Percentiles rank a stretch among this genome's conserved stretches.
phyloP scores from a whole-genome alignment of 2,329 filamentous ascomycete species.

The Cercospora brassicicola region DNA sequence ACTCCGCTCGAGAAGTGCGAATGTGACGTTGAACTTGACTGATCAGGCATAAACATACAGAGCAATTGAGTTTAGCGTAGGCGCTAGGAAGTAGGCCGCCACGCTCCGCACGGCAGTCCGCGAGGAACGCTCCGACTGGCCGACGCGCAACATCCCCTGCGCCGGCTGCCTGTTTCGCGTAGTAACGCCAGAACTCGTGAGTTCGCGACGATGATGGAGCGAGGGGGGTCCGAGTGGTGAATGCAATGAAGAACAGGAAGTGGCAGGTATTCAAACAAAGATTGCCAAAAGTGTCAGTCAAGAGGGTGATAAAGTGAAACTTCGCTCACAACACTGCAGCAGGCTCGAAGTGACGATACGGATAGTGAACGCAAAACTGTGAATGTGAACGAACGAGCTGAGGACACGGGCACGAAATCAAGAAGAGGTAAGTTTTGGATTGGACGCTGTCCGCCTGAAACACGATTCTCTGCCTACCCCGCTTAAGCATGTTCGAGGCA shows the following conservation, averaged over 20 bases:
- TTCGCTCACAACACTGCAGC: too few species aligned
- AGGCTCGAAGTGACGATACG: too few species aligned
- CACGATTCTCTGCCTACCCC: too few species aligned
- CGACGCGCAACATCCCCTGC: neutral
- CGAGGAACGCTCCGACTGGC: conserved; percentile 3
- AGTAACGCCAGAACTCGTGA: conserved; percentile 10
- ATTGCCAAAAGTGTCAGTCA: neutral
- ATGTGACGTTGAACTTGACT: neutral
- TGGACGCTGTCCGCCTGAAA: too few species aligned
- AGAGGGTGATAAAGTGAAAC: neutral
- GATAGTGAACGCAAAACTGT: neutral
- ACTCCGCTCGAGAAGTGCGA: neutral
- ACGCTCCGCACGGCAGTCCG: neutral
- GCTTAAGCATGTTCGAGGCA: neutral
- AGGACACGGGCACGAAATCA: neutral
- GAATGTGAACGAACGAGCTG: neutral
- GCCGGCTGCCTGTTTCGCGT: conserved; percentile 4
- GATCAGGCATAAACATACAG: conserved; percentile 2
- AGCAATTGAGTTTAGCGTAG: neutral
- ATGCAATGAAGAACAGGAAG: neutral
- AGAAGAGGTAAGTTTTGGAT: neutral
- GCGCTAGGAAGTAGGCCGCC: neutral
- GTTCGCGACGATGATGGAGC: neutral
- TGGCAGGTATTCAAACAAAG: neutral
- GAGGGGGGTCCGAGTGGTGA: neutral